Conservation (phyloP, 768 basidiomycete genomes). For the Suillus subaureus region DNA sequence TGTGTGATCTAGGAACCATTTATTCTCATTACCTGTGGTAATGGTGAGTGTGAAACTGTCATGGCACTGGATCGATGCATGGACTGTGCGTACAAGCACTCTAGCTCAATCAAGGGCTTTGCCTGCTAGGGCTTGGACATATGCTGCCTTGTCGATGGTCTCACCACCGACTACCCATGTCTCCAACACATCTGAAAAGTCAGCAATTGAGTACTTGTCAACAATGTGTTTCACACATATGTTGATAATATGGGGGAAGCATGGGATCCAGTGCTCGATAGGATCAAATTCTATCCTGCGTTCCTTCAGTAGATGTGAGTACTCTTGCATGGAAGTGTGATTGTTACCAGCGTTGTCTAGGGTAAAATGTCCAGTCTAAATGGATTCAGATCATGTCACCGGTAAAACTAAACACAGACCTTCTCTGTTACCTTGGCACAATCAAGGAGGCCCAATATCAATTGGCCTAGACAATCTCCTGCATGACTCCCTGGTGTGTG, state of each 20-base stretch:
- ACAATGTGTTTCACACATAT: slow-evolving; percentile 12
- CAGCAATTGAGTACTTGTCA: background rate
- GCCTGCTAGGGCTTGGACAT: background rate
- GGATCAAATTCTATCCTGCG: slow-evolving; percentile 14
- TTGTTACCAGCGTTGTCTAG: slow-evolving; percentile 23
- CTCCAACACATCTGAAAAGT: background rate
- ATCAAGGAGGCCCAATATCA: background rate
- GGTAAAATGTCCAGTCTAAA: slow-evolving; percentile 4
- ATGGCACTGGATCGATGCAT: background rate
- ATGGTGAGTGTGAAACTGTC: background rate
- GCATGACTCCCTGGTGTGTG: slow-evolving; percentile 14
- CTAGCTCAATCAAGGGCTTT: slow-evolving; percentile 1
- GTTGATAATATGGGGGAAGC: slow-evolving; percentile 25
- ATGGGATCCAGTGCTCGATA: slow-evolving; percentile 13
- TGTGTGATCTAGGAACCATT: background rate
- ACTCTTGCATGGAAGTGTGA: slow-evolving; percentile 13
- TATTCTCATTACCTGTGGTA: background rate
- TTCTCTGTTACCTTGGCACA: slow-evolving; percentile 3
- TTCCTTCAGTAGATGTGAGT: background rate
- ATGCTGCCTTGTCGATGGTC: slow-evolving; percentile 4
- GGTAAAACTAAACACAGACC: background rate
- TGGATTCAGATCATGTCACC: slow-evolving; percentile 12
- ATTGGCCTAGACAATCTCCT: slow-evolving; percentile 4
- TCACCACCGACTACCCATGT: slow-evolving; percentile 6
- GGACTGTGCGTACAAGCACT: background rate